Evolutionary conservation across 2,329 filamentous ascomycete species (phyloP).

Genomic region (Trichoderma arundinaceum): DNA sequence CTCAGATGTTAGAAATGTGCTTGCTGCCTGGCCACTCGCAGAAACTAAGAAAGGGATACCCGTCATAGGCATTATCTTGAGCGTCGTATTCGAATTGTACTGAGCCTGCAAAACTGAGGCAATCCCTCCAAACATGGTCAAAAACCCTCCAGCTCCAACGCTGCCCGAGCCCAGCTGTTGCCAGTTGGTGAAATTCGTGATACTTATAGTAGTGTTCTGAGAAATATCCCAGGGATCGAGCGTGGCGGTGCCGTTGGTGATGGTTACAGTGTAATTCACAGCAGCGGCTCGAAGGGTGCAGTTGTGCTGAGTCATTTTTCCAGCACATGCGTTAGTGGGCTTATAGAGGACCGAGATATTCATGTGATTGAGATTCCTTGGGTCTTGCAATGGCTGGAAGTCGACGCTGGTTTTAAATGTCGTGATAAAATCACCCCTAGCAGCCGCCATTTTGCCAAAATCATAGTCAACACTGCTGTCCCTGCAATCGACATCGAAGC

Average conservation of each 20-base stretch:
- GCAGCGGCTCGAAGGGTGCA: slow-evolving; percentile 19
- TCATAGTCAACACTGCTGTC: slow-evolving; percentile 12
- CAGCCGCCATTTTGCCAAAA: background rate
- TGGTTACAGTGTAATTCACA: slow-evolving; percentile 13
- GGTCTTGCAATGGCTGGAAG: background rate
- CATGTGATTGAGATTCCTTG: background rate
- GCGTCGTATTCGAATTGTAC: slow-evolving; percentile 26
- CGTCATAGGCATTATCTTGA: background rate
- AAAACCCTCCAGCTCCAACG: slow-evolving; percentile 14
- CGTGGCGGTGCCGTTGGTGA: slow-evolving; percentile 9
- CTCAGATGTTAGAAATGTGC: slow-evolving; percentile 11
- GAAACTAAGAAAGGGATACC: background rate
- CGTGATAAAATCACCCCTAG: background rate
- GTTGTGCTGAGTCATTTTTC: slow-evolving; percentile 1
- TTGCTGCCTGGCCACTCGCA: slow-evolving; percentile 19
- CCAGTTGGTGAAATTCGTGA: slow-evolving; percentile 6
- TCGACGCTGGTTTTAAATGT: slow-evolving; percentile 19
- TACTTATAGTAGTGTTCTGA: slow-evolving; percentile 9
- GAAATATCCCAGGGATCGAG: slow-evolving; percentile 11
- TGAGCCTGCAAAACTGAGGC: slow-evolving; percentile 9
- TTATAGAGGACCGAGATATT: slow-evolving; percentile 22
- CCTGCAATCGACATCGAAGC: slow-evolving; percentile 18
- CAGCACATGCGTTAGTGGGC: background rate
- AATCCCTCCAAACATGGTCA: slow-evolving; percentile 26
- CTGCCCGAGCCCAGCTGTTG: slow-evolving; percentile 12